Conservation (phyloP, 2,329 filamentous ascomycete species). For the Rhinocladiella mackenziei region DNA sequence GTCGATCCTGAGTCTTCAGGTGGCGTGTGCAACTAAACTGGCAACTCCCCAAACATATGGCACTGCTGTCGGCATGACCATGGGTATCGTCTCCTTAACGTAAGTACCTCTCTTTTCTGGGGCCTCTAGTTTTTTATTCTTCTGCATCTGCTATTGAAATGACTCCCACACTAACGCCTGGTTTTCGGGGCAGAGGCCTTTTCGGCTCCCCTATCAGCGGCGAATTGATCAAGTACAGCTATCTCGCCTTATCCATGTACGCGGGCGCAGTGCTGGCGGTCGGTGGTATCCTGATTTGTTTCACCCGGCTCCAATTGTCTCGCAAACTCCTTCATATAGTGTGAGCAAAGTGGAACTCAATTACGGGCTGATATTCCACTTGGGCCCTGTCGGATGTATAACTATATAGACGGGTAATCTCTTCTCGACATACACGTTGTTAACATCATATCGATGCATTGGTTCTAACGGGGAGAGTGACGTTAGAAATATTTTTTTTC, state of each 20-base stretch:
- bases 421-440: too few relatives aligned
- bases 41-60: slow-evolving; percentile 40
- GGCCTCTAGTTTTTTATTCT: too few relatives aligned
- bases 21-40: slow-evolving; percentile 45
- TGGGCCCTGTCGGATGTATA: too few relatives aligned
- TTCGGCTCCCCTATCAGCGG: slow-evolving; percentile 44
- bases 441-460: too few relatives aligned
- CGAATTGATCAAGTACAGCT: slow-evolving; percentile 40
- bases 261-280: slow-evolving; percentile 1
- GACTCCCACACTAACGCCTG: background rate
- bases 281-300: slow-evolving; percentile 8
- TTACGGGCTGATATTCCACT: too few relatives aligned
- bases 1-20: slow-evolving; percentile 47
- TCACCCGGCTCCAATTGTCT: slow-evolving; percentile 8
- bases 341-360: too few relatives aligned
- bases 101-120: too few relatives aligned
- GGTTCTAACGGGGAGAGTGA: too few relatives aligned
- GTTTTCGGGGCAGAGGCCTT: slow-evolving; percentile 32
- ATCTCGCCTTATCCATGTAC: slow-evolving; percentile 41
- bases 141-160: background rate
- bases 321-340: slow-evolving; percentile 5
- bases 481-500: too few relatives aligned
- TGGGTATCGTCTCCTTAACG: slow-evolving; percentile 43
- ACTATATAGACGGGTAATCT: too few relatives aligned
- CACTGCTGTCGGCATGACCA: slow-evolving; percentile 42